phyloP scores from a whole-genome alignment of 345 rosid genomes.

The Hevea brasiliensis region DNA sequence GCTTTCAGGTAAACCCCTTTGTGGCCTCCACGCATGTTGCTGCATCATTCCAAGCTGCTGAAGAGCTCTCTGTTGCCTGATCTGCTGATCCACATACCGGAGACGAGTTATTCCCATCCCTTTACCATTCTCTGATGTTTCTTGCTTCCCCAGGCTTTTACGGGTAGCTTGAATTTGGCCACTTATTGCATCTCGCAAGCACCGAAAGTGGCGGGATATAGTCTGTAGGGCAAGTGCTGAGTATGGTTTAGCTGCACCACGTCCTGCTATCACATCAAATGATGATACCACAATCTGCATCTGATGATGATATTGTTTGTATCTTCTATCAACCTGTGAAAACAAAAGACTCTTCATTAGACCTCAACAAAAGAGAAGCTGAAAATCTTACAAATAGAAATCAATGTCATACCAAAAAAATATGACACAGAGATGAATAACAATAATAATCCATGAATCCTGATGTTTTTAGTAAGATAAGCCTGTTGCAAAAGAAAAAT shows the following conservation, averaged over 20 bases:
- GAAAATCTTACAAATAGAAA: background rate
- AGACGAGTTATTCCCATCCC: slow-evolving; percentile 70
- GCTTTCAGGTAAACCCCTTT: slow-evolving; percentile 94
- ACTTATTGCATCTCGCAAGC: slow-evolving; percentile 70
- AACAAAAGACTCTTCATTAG: slow-evolving; percentile 2
- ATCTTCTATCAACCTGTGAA: slow-evolving; percentile 77
- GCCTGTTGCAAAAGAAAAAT: background rate
- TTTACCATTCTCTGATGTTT: slow-evolving; percentile 49
- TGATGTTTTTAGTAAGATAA: background rate
- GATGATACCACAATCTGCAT: slow-evolving; percentile 79
- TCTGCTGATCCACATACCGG: slow-evolving; percentile 77
- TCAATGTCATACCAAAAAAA: background rate
- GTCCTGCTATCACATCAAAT: slow-evolving; percentile 72
- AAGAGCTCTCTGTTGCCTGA: slow-evolving; percentile 83
- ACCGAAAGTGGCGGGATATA: slow-evolving; percentile 83
- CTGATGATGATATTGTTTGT: slow-evolving; percentile 78
- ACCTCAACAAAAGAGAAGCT: slow-evolving; percentile 6
- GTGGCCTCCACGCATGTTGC: slow-evolving; percentile 94
- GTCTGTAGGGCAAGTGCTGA: slow-evolving; percentile 82
- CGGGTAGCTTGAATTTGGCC: slow-evolving; percentile 58
- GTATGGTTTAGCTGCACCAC: slow-evolving; percentile 87
- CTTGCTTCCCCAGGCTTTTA: slow-evolving; percentile 79
- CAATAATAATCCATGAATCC: background rate
- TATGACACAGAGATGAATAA: background rate
- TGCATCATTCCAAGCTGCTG: slow-evolving; percentile 94